phyloP scores from a whole-genome alignment of 2,329 filamentous ascomycete genomes.

The Polychaeton citri region DNA sequence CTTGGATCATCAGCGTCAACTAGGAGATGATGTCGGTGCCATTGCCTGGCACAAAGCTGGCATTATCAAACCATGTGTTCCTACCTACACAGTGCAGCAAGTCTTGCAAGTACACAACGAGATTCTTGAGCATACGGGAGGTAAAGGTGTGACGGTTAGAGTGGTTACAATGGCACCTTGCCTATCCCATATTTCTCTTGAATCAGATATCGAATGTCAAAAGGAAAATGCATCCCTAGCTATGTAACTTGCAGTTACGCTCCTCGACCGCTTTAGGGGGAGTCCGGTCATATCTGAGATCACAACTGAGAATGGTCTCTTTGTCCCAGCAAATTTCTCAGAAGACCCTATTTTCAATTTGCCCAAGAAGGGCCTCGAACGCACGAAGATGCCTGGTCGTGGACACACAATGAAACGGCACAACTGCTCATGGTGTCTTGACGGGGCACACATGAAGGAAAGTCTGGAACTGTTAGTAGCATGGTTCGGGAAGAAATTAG shows the following conservation, averaged over 20 bases:
- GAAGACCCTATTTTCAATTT: constrained; percentile 7
- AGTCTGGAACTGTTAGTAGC: too few relatives aligned
- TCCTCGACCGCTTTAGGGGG: constrained; percentile 3
- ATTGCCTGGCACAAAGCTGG: constrained; percentile 89
- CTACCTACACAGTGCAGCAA: too few relatives aligned
- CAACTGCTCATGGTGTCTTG: constrained; percentile 25
- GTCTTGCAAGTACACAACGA: constrained; percentile 39
- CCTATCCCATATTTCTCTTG: background rate
- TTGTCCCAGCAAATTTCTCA: constrained; percentile 4
- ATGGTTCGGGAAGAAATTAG: too few relatives aligned
- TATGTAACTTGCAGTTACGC: constrained; percentile 6
- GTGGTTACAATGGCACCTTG: background rate
- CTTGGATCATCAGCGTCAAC: constrained; percentile 68
- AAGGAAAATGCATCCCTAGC: background rate
- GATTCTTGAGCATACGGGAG: constrained; percentile 32
- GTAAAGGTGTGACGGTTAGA: constrained; percentile 26
- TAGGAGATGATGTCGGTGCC: constrained; percentile 62
- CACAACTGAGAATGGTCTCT: too few relatives aligned
- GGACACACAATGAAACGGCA: constrained; percentile 9
- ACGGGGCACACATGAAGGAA: constrained; percentile 33
- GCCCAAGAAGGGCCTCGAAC: constrained; percentile 8
- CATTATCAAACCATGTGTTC: constrained; percentile 56
- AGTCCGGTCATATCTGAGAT: too few relatives aligned
- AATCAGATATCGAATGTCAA: background rate
- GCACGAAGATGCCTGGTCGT: constrained; percentile 15